A percentile compares a stretch with the other conserved stretches of the same genome.
phyloP scores from a whole-genome alignment of 129 eudicot genomes.

The Helianthus tuberosus region DNA sequence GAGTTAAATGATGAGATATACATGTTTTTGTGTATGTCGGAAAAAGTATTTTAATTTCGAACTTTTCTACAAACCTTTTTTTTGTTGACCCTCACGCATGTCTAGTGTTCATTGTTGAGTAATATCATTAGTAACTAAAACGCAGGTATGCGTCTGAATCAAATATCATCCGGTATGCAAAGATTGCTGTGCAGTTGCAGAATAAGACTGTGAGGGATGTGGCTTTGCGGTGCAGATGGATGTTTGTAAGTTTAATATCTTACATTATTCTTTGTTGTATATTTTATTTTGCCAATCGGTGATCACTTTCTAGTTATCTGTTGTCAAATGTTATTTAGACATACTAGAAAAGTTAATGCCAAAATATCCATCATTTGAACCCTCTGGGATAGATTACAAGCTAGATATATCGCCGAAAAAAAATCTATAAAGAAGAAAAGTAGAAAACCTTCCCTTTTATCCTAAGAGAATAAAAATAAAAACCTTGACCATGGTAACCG shows the following conservation, averaged over 20 bases:
- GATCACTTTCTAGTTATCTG: slow-evolving; percentile 15
- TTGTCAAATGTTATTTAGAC: neutral
- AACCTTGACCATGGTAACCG: neutral
- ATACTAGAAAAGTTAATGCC: neutral
- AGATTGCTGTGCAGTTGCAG: slow-evolving; percentile 79
- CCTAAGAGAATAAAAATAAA: neutral
- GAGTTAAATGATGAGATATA: neutral
- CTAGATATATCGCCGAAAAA: neutral
- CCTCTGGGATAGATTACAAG: neutral
- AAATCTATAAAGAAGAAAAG: neutral
- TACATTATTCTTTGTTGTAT: neutral
- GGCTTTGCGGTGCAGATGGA: slow-evolving; percentile 92
- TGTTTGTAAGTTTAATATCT: slow-evolving; percentile 61
- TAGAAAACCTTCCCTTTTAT: neutral
- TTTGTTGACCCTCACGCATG: neutral
- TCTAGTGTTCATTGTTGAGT: slow-evolving; percentile 6
- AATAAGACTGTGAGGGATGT: slow-evolving; percentile 89
- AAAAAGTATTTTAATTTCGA: neutral
- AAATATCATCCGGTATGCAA: slow-evolving; percentile 68
- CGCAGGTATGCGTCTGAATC: slow-evolving; percentile 75
- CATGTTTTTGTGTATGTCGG: slow-evolving; percentile 5
- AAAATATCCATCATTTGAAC: neutral
- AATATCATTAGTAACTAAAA: slow-evolving; percentile 2
- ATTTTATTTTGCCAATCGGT: neutral
- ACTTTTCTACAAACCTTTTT: slow-evolving; percentile 7